Conservation (phyloP, 2,329 filamentous ascomycete genomes). For the Xylaria sp. region DNA sequence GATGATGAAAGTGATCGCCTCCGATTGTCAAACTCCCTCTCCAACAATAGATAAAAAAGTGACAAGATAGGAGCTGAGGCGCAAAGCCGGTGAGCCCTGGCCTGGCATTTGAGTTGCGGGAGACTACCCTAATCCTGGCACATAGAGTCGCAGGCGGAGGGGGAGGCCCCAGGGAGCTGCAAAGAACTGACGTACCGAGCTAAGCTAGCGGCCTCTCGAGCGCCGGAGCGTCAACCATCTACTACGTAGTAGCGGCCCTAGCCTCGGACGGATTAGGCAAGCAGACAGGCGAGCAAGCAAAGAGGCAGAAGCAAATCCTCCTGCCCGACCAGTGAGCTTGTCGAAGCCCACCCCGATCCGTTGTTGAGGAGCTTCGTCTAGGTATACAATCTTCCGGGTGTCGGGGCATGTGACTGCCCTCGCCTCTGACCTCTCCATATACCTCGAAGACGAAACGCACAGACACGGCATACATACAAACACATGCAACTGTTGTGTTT, state of each 20-base stretch:
- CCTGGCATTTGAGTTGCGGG: conserved; percentile 13
- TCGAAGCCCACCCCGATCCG: not conserved
- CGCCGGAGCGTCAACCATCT: conserved; percentile 26
- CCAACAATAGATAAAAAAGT: not conserved
- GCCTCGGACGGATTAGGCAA: conserved; percentile 27
- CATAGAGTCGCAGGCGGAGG: conserved; percentile 7
- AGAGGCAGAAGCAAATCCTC: not conserved
- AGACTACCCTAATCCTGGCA: conserved; percentile 10
- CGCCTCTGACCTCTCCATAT: no score
- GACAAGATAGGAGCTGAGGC: no score
- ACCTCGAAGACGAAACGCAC: no score
- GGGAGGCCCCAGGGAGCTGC: conserved; percentile 18
- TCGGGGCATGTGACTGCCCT: not conserved
- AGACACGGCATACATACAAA: no score
- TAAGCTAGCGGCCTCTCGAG: conserved; percentile 21
- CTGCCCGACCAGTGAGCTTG: not conserved
- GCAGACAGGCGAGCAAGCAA: conserved; percentile 26
- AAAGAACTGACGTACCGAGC: conserved; percentile 21
- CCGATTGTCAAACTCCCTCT: not conserved
- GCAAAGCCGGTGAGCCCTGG: no score
- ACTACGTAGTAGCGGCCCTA: conserved; percentile 19
- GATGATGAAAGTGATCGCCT: conserved; percentile 18
- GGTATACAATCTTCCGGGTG: no score
- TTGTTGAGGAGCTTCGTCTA: no score
- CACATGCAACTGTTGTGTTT: no score